Evolutionary conservation across 371 early-diverging fungal genomes (phyloP).

Genomic region (Apophysomyces trapeziformis): DNA sequence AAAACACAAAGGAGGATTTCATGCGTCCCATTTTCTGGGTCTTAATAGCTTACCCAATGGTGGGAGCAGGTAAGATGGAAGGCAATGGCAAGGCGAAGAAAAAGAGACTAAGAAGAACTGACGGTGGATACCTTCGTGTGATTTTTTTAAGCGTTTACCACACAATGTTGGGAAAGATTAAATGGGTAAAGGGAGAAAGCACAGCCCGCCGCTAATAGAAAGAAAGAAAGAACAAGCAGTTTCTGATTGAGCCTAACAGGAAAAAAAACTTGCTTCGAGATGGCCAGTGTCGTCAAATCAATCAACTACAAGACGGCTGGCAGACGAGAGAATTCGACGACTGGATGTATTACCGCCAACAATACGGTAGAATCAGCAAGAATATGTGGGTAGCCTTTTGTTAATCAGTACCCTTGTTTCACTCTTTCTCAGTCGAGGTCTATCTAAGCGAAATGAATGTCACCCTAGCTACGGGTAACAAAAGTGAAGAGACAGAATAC

Average conservation of each 20-base stretch:
- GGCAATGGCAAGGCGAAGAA: neutral
- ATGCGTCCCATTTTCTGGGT: neutral
- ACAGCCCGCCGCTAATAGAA: neutral
- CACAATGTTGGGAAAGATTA: constrained; percentile 28
- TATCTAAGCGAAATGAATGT: constrained; percentile 28
- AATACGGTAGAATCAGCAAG: constrained; percentile 28
- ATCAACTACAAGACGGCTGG: constrained; percentile 37
- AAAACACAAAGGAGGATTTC: neutral
- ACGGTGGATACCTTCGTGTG: no score
- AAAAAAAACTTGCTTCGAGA: constrained; percentile 47
- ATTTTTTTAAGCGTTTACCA: constrained; percentile 16
- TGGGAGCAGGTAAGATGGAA: neutral
- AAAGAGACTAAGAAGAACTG: neutral
- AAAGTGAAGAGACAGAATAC: neutral
- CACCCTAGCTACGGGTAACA: constrained; percentile 37
- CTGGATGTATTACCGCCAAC: constrained; percentile 54
- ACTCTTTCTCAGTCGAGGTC: constrained; percentile 34
- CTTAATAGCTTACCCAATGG: neutral
- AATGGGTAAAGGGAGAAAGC: constrained; percentile 17
- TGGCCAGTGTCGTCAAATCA: constrained; percentile 33
- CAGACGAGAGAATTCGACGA: constrained; percentile 36
- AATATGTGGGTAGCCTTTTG: neutral
- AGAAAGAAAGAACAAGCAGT: neutral
- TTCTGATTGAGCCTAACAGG: constrained; percentile 14
- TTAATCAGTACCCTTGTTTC: neutral